A percentile compares a stretch with the other conserved stretches of the same genome.
These are phyloP conservation scores for Nicotiana obtusifolia DNA, from an alignment of 257 asterid species.

Conservation along the genomic window DNA sequence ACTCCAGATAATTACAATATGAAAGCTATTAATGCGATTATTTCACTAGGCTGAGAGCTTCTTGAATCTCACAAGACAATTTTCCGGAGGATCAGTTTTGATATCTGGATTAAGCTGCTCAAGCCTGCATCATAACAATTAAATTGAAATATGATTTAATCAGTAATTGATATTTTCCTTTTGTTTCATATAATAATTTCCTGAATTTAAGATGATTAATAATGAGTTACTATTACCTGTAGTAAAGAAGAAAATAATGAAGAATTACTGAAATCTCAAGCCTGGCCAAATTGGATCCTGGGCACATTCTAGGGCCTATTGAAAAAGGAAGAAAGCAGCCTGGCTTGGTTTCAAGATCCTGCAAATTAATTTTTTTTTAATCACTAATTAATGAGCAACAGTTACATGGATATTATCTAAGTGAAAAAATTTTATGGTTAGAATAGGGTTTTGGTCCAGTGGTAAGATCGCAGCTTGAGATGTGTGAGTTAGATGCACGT, in stretches of 20 bases:
- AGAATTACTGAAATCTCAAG: slow-evolving; percentile 18
- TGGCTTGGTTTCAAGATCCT: slow-evolving; percentile 11
- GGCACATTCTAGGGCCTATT: slow-evolving; percentile 17
- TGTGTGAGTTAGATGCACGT: too few relatives aligned
- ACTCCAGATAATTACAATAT: background rate
- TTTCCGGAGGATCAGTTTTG: slow-evolving; percentile 2
- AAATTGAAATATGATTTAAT: background rate
- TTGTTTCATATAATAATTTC: background rate
- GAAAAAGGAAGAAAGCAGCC: slow-evolving; percentile 10
- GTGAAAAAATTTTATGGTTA: too few relatives aligned
- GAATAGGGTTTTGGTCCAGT: too few relatives aligned
- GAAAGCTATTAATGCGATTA: background rate
- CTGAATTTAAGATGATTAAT: background rate
- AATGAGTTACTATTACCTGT: background rate
- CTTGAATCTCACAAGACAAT: slow-evolving; percentile 16
- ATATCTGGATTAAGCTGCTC: slow-evolving; percentile 10
- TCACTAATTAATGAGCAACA: background rate
- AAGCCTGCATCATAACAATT: background rate
- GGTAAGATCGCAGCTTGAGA: too few relatives aligned
- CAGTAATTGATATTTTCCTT: background rate
- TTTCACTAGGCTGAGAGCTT: background rate
- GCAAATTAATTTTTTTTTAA: background rate
- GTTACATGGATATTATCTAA: background rate
- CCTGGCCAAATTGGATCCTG: slow-evolving; percentile 2
- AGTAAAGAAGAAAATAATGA: slow-evolving; percentile 17